Conservation (phyloP, 768 basidiomycete species). For the Podaxis rugospora region DNA sequence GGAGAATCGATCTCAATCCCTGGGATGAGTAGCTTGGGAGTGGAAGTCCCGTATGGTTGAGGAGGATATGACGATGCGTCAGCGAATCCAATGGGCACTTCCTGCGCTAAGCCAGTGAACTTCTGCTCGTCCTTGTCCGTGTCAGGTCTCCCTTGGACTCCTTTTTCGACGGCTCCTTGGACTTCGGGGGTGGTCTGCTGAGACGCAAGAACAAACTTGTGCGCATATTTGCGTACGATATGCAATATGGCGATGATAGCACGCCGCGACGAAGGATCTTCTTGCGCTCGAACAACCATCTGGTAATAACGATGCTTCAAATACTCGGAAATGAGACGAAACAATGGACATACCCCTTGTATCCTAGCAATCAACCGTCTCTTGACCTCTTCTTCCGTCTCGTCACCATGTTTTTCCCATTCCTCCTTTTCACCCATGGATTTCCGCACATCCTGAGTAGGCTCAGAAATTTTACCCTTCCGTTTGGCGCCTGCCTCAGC, state of each 20-base stretch:
- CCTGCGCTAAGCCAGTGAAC: not conserved
- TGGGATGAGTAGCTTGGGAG: not conserved
- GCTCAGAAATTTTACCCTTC: not conserved
- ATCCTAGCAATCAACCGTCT: constrained; percentile 23
- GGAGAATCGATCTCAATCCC: constrained; percentile 13
- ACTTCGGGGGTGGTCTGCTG: constrained; percentile 15
- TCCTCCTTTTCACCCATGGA: constrained; percentile 13
- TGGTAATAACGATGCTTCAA: constrained; percentile 6
- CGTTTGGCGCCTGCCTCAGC: constrained; percentile 1
- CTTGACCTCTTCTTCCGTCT: constrained; percentile 18
- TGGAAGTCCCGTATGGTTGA: constrained; percentile 11
- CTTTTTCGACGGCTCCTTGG: constrained; percentile 11
- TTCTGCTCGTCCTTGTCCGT: not conserved
- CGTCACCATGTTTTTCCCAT: constrained; percentile 17
- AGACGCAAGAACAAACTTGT: constrained; percentile 15
- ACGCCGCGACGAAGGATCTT: constrained; percentile 25
- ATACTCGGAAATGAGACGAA: not conserved
- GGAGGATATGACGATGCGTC: constrained; percentile 17
- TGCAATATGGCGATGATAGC: constrained; percentile 27
- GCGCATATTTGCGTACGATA: constrained; percentile 29
- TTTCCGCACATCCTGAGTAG: not conserved
- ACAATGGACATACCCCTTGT: constrained; percentile 23
- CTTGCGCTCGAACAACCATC: constrained; percentile 26
- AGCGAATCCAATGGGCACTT: not conserved
- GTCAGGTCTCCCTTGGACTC: constrained; percentile 6